phyloP scores from a whole-genome alignment of 2,329 filamentous ascomycete genomes.

The Fusarium sp. region DNA sequence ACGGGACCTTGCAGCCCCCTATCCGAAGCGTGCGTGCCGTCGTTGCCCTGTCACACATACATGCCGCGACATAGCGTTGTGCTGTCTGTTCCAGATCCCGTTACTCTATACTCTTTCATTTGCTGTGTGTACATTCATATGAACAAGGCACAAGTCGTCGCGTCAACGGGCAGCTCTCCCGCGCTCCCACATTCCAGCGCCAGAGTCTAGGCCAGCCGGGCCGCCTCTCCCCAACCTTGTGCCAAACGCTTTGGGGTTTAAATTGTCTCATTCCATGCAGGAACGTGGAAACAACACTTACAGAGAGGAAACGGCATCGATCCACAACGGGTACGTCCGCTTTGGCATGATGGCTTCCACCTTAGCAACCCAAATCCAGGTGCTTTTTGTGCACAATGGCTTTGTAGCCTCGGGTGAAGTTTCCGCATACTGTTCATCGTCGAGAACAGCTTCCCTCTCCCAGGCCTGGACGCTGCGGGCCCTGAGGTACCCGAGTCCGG shows the following conservation, averaged over 20 bases:
- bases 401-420: neutral
- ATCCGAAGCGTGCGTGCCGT: neutral
- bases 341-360: slow-evolving; percentile 33
- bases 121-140: neutral
- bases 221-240: neutral
- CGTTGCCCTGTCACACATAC: neutral
- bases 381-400: slow-evolving; percentile 16
- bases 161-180: neutral
- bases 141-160: neutral
- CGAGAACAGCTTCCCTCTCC: neutral
- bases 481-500: slow-evolving; percentile 17
- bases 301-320: slow-evolving; percentile 16
- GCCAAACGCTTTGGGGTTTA: slow-evolving; percentile 6
- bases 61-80: neutral
- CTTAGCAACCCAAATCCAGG: slow-evolving; percentile 35
- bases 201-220: neutral
- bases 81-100: neutral
- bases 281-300: slow-evolving; percentile 4
- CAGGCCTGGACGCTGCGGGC: neutral
- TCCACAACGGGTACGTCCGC: neutral
- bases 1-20: slow-evolving; percentile 6
- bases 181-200: slow-evolving; percentile 22
- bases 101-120: neutral
- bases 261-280: slow-evolving; percentile 20
- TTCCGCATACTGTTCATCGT: neutral